Evolutionary conservation across 345 rosid genomes (phyloP), one percentile per base, ranked within the genome.

Genomic region (Populus ilicifolia): DNA sequence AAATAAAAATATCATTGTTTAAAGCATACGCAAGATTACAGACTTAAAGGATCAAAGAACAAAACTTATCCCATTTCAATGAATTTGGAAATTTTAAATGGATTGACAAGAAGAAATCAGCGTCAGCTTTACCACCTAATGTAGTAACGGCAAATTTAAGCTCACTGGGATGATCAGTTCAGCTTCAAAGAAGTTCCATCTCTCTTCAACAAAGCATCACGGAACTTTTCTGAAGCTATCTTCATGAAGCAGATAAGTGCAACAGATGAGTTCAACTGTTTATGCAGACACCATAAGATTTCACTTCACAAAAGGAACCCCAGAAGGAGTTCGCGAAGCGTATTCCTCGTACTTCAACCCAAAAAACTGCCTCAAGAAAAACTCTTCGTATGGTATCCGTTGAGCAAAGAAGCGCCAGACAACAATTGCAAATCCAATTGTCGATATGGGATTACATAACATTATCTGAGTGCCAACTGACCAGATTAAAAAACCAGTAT

Each of bases 381-480:
- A 86, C 77, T 90, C 97, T 70, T 92, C 94, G 7, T 85, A 89
- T 6, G 89, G 88, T 85, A 90, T 90, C 72, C 90, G 73, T 41
- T 81, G 72, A 8, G 88, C 83, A 75, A 90, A 92, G 85, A 89
- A 92, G 10, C 79, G 83, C 94, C 97, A 89, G 73, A 87, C 90
- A 48, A 88, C 89, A 67, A 82, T 69, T 23, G 92, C 85, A 84
- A 90, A 90, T 63, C 83, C 92, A 63, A 85, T 50, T 5, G 83
- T 79, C 5, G 94, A 90, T 48, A 90, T 2, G 27, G 94, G 94
- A 75, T 92, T 90, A 72, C 93, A 90, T 65, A 92, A 77, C 97
- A 90, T 90, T 75, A 90, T 84, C 79, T 89, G 95, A n/a, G 93
- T 88, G 44, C 92, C 93, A 5, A 87, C 92, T 38, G 93, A 84